Evolutionary conservation across 352 stramenopile genomes (phyloP).

Genomic region (Pseudoperonospora humuli): DNA sequence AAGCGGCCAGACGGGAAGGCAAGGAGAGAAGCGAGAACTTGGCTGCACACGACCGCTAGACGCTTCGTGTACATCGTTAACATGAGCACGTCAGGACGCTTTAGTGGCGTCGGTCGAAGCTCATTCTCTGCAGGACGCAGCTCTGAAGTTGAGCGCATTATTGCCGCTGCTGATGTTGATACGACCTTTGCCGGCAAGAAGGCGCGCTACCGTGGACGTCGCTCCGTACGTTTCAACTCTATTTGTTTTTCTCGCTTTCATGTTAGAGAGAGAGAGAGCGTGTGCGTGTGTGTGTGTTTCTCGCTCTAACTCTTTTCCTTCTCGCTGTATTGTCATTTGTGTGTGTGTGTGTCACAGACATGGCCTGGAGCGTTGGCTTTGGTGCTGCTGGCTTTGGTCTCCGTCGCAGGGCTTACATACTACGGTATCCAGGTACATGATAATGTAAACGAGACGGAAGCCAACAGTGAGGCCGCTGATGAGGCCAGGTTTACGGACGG

Average conservation of each 20-base stretch:
- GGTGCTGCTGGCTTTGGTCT: constrained; percentile 45
- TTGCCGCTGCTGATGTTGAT: constrained; percentile 68
- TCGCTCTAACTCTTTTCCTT: not conserved
- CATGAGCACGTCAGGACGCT: constrained; percentile 29
- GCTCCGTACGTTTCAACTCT: constrained; percentile 32
- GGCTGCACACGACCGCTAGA: not conserved
- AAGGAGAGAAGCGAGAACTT: too few species aligned
- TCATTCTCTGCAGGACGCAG: constrained; percentile 44
- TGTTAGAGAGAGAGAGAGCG: too few species aligned
- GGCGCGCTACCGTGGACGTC: constrained; percentile 55
- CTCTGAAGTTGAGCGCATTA: constrained; percentile 79
- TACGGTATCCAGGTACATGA: constrained; percentile 64
- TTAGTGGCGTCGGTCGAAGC: constrained; percentile 25
- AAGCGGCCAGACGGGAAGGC: constrained; percentile 4
- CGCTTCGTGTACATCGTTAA: not conserved
- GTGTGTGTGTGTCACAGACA: constrained; percentile 28
- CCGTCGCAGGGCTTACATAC: constrained; percentile 60
- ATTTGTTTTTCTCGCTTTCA: not conserved
- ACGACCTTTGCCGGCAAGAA: constrained; percentile 78
- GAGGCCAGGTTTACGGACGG: constrained; percentile 46
- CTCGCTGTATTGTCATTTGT: not conserved
- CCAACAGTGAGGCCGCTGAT: constrained; percentile 41
- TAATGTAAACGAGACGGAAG: constrained; percentile 39
- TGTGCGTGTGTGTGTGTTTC: not conserved
- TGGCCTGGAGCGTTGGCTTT: constrained; percentile 71